Evolutionary conservation across 495 filamentous ascomycete genomes (phyloP).

Genomic region (Penicillium goetzii): DNA sequence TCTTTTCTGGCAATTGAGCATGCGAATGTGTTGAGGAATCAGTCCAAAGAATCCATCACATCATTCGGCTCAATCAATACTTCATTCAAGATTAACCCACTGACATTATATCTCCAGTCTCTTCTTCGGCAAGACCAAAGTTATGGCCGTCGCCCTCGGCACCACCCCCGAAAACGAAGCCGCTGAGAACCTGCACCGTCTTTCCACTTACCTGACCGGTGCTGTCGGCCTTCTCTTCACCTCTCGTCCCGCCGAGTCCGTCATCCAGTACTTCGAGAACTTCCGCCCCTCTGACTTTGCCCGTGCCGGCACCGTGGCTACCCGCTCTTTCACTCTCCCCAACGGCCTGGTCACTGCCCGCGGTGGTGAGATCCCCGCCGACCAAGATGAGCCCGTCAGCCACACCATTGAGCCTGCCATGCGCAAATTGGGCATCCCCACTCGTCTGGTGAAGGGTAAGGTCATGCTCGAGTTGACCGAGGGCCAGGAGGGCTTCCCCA

Average conservation of each 20-base stretch:
- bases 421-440: conserved; percentile 85
- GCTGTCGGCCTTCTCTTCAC: conserved; percentile 92
- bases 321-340: conserved; percentile 76
- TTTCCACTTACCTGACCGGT: conserved; percentile 74
- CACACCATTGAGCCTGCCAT: conserved; percentile 88
- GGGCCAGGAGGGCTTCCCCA: conserved; percentile 64
- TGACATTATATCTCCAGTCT: conserved; percentile 54
- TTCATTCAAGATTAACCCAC: conserved; percentile 6
- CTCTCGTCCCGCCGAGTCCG: conserved; percentile 63
- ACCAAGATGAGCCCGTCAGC: conserved; percentile 82
- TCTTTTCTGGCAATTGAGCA: conserved; percentile 11
- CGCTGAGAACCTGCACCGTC: conserved; percentile 69
- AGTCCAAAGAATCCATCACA: neutral
- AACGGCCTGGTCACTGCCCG: conserved; percentile 75
- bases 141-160: conserved; percentile 93
- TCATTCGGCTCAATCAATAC: conserved; percentile 1
- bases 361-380: conserved; percentile 72
- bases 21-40: neutral
- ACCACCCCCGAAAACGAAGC: conserved; percentile 72
- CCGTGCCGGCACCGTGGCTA: conserved; percentile 76
- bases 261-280: conserved; percentile 68
- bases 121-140: conserved; percentile 99
- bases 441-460: conserved; percentile 82
- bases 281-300: conserved; percentile 80
- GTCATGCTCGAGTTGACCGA: conserved; percentile 79